A percentile compares a stretch with the other conserved stretches of the same genome.
phyloP scores from a whole-genome alignment of 306 rosid genomes.

The Macrotyloma uniflorum region DNA sequence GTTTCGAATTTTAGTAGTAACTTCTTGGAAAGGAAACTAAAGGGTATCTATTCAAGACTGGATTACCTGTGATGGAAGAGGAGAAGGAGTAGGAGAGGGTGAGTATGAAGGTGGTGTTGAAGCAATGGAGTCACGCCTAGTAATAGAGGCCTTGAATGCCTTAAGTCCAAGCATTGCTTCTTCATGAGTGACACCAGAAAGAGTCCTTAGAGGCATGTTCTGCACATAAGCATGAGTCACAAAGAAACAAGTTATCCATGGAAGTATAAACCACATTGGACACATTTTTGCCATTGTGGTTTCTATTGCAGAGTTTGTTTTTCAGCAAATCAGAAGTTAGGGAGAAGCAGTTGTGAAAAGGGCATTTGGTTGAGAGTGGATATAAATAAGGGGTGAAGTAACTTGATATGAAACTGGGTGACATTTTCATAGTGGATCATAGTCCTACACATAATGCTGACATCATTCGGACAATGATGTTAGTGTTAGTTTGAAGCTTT shows the following conservation, averaged over 20 bases:
- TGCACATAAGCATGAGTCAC: slow-evolving; percentile 33
- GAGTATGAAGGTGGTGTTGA: slow-evolving; percentile 43
- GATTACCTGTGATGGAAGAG: slow-evolving; percentile 40
- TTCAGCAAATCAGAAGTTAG: not conserved
- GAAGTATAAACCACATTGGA: slow-evolving; percentile 32
- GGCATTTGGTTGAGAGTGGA: slow-evolving; percentile 16
- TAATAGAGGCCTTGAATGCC: slow-evolving; percentile 54
- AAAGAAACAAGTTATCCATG: slow-evolving; percentile 31
- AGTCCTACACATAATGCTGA: slow-evolving; percentile 40
- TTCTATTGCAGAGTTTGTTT: slow-evolving; percentile 26
- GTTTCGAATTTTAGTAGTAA: not conserved
- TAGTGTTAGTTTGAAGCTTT: not conserved
- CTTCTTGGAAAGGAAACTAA: not conserved
- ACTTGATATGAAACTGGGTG: slow-evolving; percentile 37
- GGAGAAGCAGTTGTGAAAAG: slow-evolving; percentile 28
- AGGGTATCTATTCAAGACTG: slow-evolving; percentile 5
- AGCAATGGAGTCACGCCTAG: slow-evolving; percentile 41
- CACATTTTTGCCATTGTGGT: slow-evolving; percentile 33
- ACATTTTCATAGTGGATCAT: slow-evolving; percentile 14
- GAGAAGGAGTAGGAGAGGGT: slow-evolving; percentile 43
- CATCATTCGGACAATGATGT: not conserved
- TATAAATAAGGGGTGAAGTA: slow-evolving; percentile 34
- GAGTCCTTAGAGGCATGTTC: slow-evolving; percentile 17
- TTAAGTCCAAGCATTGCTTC: slow-evolving; percentile 43
- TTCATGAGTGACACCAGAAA: slow-evolving; percentile 22